phyloP scores from a whole-genome alignment of 2,329 filamentous ascomycete genomes.

The Colletotrichum coccodes region DNA sequence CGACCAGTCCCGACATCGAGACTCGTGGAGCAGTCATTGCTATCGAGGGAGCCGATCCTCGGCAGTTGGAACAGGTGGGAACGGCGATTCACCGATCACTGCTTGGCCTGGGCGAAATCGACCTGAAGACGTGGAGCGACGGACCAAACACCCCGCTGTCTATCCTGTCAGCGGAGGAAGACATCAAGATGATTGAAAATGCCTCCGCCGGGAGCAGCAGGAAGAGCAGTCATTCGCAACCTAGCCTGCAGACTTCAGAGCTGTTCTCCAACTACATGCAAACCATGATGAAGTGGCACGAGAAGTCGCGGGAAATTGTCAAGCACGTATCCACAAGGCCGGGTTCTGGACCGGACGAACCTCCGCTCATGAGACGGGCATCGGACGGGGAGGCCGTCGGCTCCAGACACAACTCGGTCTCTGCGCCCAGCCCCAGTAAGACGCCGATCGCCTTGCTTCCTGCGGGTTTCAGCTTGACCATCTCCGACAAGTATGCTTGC shows the following conservation, averaged over 20 bases:
- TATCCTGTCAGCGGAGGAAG: constrained; percentile 31
- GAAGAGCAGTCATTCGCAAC: constrained; percentile 31
- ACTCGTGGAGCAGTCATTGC: constrained; percentile 83
- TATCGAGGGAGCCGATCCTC: constrained; percentile 77
- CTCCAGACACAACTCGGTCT: constrained; percentile 10
- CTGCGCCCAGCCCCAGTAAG: constrained; percentile 32
- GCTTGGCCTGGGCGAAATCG: constrained; percentile 49
- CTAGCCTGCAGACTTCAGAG: constrained; percentile 42
- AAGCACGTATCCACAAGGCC: constrained; percentile 53
- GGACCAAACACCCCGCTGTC: constrained; percentile 36
- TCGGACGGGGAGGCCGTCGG: constrained; percentile 23
- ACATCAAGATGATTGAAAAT: constrained; percentile 22
- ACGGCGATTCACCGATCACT: constrained; percentile 74
- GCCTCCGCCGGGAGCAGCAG: constrained; percentile 22
- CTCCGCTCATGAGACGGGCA: constrained; percentile 19
- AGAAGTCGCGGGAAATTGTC: constrained; percentile 77
- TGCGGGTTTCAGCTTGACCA: constrained; percentile 81
- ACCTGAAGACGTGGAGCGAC: constrained; percentile 56
- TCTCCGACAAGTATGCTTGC: constrained; percentile 80
- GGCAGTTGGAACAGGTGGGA: constrained; percentile 66
- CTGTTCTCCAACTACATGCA: constrained; percentile 71
- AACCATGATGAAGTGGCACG: constrained; percentile 79
- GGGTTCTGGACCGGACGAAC: constrained; percentile 11
- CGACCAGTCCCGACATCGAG: constrained; percentile 45
- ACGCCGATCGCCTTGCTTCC: constrained; percentile 81